These are phyloP conservation scores for Candida ponderosae DNA, from an alignment of 805 yeast genomes.

Conservation along the genomic window DNA sequence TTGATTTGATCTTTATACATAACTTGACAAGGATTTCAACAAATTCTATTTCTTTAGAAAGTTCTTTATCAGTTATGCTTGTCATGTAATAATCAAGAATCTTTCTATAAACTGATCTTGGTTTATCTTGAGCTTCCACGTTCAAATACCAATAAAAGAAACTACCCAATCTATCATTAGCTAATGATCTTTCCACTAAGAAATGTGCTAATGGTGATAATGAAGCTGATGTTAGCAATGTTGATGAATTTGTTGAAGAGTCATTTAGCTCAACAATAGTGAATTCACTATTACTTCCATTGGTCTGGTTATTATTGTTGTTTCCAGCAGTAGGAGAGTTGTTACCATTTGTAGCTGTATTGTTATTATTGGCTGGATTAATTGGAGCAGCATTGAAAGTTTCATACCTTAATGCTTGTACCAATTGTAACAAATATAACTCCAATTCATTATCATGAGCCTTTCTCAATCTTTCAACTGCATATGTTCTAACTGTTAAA, in stretches of 20 bases:
- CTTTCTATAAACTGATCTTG: slow-evolving; percentile 33
- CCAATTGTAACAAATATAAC: slow-evolving; percentile 78
- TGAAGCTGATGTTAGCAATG: slow-evolving; percentile 10
- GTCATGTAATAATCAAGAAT: slow-evolving; percentile 39
- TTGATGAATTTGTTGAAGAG: slow-evolving; percentile 14
- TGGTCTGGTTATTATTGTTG: background rate
- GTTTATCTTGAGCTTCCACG: slow-evolving; percentile 76
- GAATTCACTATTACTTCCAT: slow-evolving; percentile 24
- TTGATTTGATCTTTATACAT: slow-evolving; percentile 53
- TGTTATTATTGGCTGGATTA: background rate
- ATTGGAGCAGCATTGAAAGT: slow-evolving; percentile 3
- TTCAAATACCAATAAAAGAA: slow-evolving; percentile 88
- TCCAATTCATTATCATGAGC: slow-evolving; percentile 79
- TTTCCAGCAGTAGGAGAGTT: background rate
- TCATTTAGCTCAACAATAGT: slow-evolving; percentile 28
- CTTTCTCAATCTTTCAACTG: slow-evolving; percentile 71
- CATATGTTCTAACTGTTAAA: slow-evolving; percentile 71
- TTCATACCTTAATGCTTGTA: slow-evolving; percentile 86
- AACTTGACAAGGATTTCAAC: slow-evolving; percentile 57
- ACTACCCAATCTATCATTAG: slow-evolving; percentile 63
- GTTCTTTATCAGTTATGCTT: slow-evolving; percentile 19
- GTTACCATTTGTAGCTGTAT: background rate
- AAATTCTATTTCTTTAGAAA: slow-evolving; percentile 60
- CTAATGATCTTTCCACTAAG: slow-evolving; percentile 61
- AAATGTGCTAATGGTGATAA: slow-evolving; percentile 67